phyloP scores from a whole-genome alignment of 2,329 filamentous ascomycete genomes.

The Penicillium verrucosum region DNA sequence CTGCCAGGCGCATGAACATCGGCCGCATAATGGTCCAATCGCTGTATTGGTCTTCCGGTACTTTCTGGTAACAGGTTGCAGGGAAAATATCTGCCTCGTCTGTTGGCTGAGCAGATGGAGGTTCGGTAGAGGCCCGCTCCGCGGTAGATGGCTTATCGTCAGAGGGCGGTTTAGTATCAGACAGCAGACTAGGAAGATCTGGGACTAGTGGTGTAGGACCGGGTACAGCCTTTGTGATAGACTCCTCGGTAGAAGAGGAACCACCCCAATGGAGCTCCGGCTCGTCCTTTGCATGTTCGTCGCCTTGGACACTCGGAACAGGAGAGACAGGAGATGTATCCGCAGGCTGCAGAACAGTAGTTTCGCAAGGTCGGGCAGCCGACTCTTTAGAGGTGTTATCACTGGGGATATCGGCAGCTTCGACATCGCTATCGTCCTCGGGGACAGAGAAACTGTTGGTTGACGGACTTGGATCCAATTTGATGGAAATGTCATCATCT shows the following conservation, averaged over 20 bases:
- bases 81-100: background rate
- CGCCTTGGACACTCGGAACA: background rate
- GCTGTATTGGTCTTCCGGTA: background rate
- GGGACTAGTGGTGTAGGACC: background rate
- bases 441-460: constrained; percentile 43
- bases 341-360: background rate
- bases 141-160: background rate
- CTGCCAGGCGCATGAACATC: constrained; percentile 7
- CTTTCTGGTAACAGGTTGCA: constrained; percentile 1
- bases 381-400: constrained; percentile 3
- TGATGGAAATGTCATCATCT: background rate
- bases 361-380: background rate
- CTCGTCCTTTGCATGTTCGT: background rate
- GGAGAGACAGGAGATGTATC: background rate
- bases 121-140: background rate
- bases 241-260: background rate
- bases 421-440: constrained; percentile 37
- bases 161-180: background rate
- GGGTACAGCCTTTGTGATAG: background rate
- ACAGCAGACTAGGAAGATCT: background rate
- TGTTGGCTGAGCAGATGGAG: background rate
- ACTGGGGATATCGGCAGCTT: background rate
- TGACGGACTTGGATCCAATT: constrained; percentile 9
- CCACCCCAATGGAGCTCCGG: background rate
- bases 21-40: constrained; percentile 9